Evolutionary conservation across 805 yeast genomes (phyloP).

Genomic region (Candida nanaspora): DNA sequence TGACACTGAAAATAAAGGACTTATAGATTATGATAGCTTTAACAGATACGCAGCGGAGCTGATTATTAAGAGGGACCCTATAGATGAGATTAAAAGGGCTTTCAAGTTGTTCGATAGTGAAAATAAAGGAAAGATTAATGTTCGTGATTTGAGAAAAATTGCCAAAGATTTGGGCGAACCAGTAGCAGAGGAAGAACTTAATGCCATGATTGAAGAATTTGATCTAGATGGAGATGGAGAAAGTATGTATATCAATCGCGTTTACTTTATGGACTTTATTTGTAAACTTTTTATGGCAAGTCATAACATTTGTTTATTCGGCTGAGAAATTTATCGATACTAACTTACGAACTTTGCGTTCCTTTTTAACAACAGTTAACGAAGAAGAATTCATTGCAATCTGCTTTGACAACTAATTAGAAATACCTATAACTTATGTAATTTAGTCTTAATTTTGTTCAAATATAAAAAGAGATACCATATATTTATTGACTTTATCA

Average conservation of each 20-base stretch:
- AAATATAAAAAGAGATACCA: no score
- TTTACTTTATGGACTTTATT: no score
- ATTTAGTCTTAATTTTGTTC: not conserved
- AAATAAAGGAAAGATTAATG: constrained; percentile 74
- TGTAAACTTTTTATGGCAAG: no score
- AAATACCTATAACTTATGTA: not conserved
- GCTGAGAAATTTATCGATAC: no score
- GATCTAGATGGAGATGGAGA: constrained; percentile 96
- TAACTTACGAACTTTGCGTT: not conserved
- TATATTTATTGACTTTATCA: no score
- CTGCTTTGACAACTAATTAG: constrained; percentile 56
- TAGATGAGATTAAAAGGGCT: constrained; percentile 87
- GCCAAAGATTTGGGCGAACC: constrained; percentile 92
- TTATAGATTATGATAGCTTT: constrained; percentile 77
- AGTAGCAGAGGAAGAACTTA: constrained; percentile 82
- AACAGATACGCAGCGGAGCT: constrained; percentile 72
- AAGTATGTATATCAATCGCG: constrained; percentile 33
- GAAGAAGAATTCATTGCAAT: constrained; percentile 88
- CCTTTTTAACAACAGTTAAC: constrained; percentile 35
- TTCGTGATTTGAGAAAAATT: constrained; percentile 78
- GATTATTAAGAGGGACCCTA: constrained; percentile 83
- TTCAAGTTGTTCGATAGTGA: constrained; percentile 87
- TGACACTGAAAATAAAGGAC: constrained; percentile 65
- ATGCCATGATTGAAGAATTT: constrained; percentile 97
- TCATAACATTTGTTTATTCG: no score